Evolutionary conservation across 2,329 filamentous ascomycete species (phyloP).

Genomic region (Graphiopsis chlorocephala): DNA sequence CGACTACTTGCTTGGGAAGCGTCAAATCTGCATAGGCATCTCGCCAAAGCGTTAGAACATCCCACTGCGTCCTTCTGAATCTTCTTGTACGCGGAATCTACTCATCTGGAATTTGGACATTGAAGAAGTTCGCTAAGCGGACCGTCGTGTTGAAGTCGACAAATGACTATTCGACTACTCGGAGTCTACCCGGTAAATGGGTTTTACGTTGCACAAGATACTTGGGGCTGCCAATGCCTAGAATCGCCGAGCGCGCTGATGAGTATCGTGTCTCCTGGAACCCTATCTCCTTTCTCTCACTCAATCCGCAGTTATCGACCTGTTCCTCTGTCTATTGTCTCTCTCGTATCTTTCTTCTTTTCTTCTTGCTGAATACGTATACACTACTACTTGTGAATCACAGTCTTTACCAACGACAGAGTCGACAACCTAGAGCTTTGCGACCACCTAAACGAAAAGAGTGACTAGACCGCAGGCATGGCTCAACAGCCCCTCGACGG

Average conservation of each 20-base stretch:
- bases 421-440: not conserved
- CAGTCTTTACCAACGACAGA: not conserved
- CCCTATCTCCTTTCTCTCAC: not conserved
- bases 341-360: not conserved
- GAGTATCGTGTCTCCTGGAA: not conserved
- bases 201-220: not conserved
- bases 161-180: not conserved
- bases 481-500: constrained; percentile 2
- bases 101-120: not conserved
- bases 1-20: not conserved
- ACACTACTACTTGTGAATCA: not conserved
- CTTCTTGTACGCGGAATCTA: not conserved
- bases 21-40: not conserved
- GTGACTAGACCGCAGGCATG: not conserved
- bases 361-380: not conserved
- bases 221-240: not conserved
- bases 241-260: not conserved
- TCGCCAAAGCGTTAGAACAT: not conserved
- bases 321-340: not conserved
- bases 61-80: not conserved
- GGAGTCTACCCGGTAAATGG: not conserved
- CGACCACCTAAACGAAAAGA: not conserved
- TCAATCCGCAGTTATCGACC: not conserved
- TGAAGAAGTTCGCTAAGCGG: not conserved
- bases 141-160: not conserved